Evolutionary conservation across 73 alveolate species (phyloP).

Genomic region (Paramecium sonneborni): DNA sequence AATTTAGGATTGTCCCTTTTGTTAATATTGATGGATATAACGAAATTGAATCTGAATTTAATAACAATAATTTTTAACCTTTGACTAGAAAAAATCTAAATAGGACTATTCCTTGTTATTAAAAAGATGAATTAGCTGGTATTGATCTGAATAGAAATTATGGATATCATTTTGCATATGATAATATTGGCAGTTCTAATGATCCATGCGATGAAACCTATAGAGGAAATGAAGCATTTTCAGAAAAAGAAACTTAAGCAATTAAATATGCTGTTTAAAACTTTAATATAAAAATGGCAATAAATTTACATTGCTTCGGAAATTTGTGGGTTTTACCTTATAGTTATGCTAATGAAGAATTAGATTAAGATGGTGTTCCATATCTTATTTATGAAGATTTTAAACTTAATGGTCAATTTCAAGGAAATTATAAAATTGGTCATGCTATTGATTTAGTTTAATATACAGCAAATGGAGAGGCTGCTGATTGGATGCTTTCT

Average conservation of each 20-base stretch:
- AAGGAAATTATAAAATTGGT: not conserved
- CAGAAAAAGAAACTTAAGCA: constrained; percentile 93
- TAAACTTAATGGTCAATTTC: not conserved
- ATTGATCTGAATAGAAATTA: constrained; percentile 96
- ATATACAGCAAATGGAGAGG: constrained; percentile 43
- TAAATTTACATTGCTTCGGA: constrained; percentile 94
- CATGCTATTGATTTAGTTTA: not conserved
- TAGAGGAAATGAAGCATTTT: constrained; percentile 92
- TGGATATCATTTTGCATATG: constrained; percentile 84
- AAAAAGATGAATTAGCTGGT: constrained; percentile 75
- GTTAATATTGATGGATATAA: constrained; percentile 90
- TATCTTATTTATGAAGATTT: not conserved
- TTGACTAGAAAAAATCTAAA: constrained; percentile 84
- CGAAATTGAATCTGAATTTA: constrained; percentile 67
- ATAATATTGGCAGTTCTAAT: constrained; percentile 85
- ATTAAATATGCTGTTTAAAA: constrained; percentile 77
- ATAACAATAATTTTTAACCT: constrained; percentile 19
- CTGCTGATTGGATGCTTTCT: constrained; percentile 52
- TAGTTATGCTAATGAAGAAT: constrained; percentile 57
- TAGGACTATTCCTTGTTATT: constrained; percentile 54
- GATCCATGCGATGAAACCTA: constrained; percentile 90
- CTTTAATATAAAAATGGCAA: constrained; percentile 75
- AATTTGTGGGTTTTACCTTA: constrained; percentile 87
- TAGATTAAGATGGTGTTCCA: not conserved
- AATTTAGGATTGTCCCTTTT: constrained; percentile 74